phyloP scores from a whole-genome alignment of 768 basidiomycete genomes.

The Amanita pallidorosea region DNA sequence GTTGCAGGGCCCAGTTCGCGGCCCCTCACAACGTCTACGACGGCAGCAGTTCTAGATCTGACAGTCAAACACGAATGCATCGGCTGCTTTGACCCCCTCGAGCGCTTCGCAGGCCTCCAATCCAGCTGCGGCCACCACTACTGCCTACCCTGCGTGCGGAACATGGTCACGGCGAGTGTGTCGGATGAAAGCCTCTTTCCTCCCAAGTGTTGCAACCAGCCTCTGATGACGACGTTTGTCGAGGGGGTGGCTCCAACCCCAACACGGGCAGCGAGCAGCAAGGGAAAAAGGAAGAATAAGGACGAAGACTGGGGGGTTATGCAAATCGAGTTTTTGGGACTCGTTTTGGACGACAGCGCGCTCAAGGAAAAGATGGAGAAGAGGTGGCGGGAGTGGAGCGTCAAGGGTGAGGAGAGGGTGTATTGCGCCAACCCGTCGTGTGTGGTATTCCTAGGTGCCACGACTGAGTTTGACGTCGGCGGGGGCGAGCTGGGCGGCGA shows the following conservation, averaged over 20 bases:
- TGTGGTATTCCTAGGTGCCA: constrained; percentile 11
- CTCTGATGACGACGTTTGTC: background rate
- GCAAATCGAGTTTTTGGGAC: background rate
- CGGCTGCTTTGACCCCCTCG: constrained; percentile 27
- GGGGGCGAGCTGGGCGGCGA: background rate
- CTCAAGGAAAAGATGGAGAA: background rate
- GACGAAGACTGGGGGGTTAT: background rate
- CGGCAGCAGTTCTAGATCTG: background rate
- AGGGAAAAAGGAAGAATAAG: background rate
- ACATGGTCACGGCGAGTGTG: constrained; percentile 30
- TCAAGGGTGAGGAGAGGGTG: background rate
- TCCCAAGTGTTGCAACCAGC: constrained; percentile 32
- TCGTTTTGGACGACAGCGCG: background rate
- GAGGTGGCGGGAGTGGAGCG: constrained; percentile 1
- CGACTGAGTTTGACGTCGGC: background rate
- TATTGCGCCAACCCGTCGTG: constrained; percentile 20
- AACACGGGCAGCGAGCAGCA: no score
- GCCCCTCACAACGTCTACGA: background rate
- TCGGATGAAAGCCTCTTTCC: constrained; percentile 43
- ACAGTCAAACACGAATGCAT: constrained; percentile 23
- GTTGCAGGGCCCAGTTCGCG: background rate
- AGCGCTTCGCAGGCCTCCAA: constrained; percentile 15
- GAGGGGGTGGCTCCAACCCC: background rate
- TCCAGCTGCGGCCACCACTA: constrained; percentile 38
- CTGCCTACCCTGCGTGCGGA: constrained; percentile 29